Evolutionary conservation across 1,284 basidiomycete genomes (phyloP).

Genomic region (Ceratobasidium theobromae): DNA sequence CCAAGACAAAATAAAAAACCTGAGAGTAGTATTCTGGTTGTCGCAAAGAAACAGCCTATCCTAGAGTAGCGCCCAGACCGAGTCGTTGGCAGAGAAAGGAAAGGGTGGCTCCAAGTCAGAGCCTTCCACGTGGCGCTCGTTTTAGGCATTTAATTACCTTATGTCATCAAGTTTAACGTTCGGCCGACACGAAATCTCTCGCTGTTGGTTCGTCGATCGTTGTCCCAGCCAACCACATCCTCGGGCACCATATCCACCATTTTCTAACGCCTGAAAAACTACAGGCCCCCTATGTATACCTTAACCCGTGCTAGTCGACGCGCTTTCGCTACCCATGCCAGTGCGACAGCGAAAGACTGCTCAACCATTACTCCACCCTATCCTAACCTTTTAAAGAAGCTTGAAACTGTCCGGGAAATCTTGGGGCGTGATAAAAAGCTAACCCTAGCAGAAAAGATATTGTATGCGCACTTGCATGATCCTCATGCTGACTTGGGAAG

Average conservation of each 20-base stretch:
- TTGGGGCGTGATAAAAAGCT: slow-evolving; percentile 67
- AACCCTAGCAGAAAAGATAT: slow-evolving; percentile 95
- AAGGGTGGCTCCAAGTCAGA: not conserved
- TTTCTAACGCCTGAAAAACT: not conserved
- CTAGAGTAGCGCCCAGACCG: too few relatives aligned
- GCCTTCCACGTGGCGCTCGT: slow-evolving; percentile 10
- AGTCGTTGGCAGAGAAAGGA: too few relatives aligned
- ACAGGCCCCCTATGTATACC: slow-evolving; percentile 8
- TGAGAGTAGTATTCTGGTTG: not conserved
- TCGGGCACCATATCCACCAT: not conserved
- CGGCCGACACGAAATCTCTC: slow-evolving; percentile 31
- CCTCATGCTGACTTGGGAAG: slow-evolving; percentile 69
- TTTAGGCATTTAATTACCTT: slow-evolving; percentile 1
- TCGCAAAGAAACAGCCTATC: not conserved
- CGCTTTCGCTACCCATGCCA: slow-evolving; percentile 39
- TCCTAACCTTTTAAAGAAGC: slow-evolving; percentile 68
- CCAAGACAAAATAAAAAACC: not conserved
- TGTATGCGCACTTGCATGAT: slow-evolving; percentile 90
- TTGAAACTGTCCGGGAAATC: slow-evolving; percentile 69
- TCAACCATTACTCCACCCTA: slow-evolving; percentile 90
- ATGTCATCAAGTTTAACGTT: not conserved
- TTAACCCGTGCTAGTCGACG: slow-evolving; percentile 23
- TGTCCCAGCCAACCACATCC: not conserved
- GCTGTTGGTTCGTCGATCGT: slow-evolving; percentile 13
- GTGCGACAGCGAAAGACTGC: slow-evolving; percentile 63